Conservation (phyloP, 1,284 basidiomycete species). For the Paramarasmius palmivorus region DNA sequence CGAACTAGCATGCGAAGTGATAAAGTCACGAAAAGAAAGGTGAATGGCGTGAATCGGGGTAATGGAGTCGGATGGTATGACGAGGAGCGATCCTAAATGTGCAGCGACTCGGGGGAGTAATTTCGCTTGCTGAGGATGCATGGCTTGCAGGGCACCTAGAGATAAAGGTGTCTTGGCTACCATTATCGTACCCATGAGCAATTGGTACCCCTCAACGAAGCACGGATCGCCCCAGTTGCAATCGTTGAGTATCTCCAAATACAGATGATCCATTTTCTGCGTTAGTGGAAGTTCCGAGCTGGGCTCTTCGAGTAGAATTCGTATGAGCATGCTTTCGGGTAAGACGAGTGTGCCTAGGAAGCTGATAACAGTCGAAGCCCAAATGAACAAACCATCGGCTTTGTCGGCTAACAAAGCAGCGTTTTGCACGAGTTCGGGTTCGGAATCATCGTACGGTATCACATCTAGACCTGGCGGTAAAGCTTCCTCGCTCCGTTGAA, state of each 20-base stretch:
- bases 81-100: constrained; percentile 14
- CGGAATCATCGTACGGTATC: constrained; percentile 4
- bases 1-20: too few species aligned
- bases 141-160: constrained; percentile 16
- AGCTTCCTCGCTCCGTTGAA: not conserved
- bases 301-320: constrained; percentile 1
- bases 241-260: constrained; percentile 19
- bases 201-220: constrained; percentile 21
- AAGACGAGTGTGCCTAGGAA: constrained; percentile 13
- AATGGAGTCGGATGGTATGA: not conserved
- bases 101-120: constrained; percentile 10
- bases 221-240: constrained; percentile 22
- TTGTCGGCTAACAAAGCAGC: constrained; percentile 1
- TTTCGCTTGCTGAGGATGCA: constrained; percentile 7
- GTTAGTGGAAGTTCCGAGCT: constrained; percentile 5
- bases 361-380: constrained; percentile 21
- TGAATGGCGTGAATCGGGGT: too few species aligned
- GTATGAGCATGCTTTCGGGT: constrained; percentile 17
- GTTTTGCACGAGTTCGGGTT: not conserved
- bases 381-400: constrained; percentile 24
- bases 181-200: constrained; percentile 23
- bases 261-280: constrained; percentile 22
- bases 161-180: constrained; percentile 20
- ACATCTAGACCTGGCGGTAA: constrained; percentile 16
- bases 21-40: too few species aligned